Conservation (phyloP, 2,329 filamentous ascomycete species). For the Colletotrichum gloeosporioides region DNA sequence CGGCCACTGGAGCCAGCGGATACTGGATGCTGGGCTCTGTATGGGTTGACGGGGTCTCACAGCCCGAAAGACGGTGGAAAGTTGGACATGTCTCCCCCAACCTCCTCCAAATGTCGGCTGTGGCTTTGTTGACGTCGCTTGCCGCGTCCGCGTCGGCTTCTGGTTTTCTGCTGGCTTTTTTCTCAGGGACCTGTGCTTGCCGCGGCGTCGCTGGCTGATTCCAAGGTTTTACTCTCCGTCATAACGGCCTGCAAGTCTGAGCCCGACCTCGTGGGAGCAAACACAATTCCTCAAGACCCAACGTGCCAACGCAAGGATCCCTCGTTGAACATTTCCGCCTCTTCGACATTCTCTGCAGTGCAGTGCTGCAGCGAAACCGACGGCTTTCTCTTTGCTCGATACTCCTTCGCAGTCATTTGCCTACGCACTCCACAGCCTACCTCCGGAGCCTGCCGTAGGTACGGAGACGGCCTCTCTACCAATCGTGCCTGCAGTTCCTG, state of each 20-base stretch:
- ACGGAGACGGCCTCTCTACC: background rate
- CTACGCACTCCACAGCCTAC: background rate
- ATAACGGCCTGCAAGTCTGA: constrained; percentile 12
- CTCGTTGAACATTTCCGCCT: background rate
- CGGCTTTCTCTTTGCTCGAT: background rate
- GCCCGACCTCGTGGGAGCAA: constrained; percentile 8
- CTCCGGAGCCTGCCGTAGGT: background rate
- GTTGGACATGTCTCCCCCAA: background rate
- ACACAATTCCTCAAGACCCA: background rate
- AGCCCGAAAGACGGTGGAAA: background rate
- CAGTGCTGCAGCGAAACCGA: background rate
- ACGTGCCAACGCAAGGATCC: background rate
- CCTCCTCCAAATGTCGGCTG: constrained; percentile 6
- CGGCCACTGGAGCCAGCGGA: background rate
- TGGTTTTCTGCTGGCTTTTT: background rate
- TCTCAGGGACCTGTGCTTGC: background rate
- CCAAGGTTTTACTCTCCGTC: background rate
- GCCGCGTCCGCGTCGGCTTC: background rate
- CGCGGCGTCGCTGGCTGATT: background rate
- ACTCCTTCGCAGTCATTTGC: background rate
- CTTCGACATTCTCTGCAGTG: background rate
- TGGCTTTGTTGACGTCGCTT: background rate
- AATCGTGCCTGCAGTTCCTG: background rate
- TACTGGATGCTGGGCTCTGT: background rate
- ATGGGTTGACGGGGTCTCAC: background rate